phyloP scores from a whole-genome alignment of 768 basidiomycete species.

The Serpula lacrymans region DNA sequence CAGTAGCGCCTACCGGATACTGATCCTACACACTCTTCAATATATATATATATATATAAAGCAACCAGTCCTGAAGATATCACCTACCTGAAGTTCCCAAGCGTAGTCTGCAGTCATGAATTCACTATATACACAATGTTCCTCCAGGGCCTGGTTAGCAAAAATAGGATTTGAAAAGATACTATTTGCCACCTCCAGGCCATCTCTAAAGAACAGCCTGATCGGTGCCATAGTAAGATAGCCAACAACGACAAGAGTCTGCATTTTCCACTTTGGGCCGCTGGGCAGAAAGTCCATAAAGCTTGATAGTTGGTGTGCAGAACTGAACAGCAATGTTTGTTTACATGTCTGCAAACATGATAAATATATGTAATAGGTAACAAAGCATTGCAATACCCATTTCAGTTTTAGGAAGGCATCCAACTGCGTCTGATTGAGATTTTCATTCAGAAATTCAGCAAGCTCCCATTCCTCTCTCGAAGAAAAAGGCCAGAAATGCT shows the following conservation, averaged over 20 bases:
- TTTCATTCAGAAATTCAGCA: slow-evolving; percentile 27
- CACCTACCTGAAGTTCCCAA: neutral
- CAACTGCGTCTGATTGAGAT: slow-evolving; percentile 24
- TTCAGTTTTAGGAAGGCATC: slow-evolving; percentile 30
- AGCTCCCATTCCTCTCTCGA: slow-evolving; percentile 32
- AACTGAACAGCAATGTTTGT: no score
- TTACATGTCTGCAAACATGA: no score
- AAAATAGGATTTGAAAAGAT: slow-evolving; percentile 17
- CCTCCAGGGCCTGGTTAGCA: slow-evolving; percentile 18
- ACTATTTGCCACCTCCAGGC: slow-evolving; percentile 16
- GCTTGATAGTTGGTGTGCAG: slow-evolving; percentile 16
- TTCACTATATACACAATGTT: slow-evolving; percentile 1
- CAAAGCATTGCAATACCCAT: no score
- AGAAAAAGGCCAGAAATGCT: no score
- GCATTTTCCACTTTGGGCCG: slow-evolving; percentile 16
- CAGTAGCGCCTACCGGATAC: slow-evolving; percentile 19
- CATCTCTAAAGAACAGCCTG: slow-evolving; percentile 19
- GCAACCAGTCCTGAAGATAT: neutral
- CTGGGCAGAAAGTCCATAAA: slow-evolving; percentile 14
- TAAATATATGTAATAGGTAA: slow-evolving; percentile 26
- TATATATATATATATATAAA: slow-evolving; percentile 1
- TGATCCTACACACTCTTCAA: slow-evolving; percentile 7
- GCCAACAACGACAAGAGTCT: no score
- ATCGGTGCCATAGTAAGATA: slow-evolving; percentile 15
- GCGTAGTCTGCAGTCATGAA: neutral